Evolutionary conservation across 2,329 filamentous ascomycete genomes (phyloP).

Genomic region (Cordyceps farinosa): DNA sequence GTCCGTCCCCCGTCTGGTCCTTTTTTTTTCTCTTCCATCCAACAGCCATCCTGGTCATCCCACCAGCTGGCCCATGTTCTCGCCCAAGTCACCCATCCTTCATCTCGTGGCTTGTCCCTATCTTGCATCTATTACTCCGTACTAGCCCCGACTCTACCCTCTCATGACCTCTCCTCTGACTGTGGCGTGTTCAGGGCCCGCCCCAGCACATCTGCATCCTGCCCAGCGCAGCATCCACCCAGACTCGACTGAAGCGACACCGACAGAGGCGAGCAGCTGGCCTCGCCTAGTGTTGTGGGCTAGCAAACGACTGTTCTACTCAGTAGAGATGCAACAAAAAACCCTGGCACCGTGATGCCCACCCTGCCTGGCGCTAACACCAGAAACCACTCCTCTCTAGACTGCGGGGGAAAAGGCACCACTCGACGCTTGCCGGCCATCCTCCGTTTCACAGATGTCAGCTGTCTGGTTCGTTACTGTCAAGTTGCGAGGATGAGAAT

Average conservation of each 20-base stretch:
- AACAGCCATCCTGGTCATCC: background rate
- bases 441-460: background rate
- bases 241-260: background rate
- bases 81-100: background rate
- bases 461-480: too few relatives aligned
- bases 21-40: background rate
- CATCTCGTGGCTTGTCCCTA: slow-evolving; percentile 5
- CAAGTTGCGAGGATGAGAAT: too few relatives aligned
- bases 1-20: background rate
- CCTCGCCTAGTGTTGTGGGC: background rate
- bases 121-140: background rate
- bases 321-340: background rate
- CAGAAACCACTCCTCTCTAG: background rate
- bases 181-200: too few relatives aligned
- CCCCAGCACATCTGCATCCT: background rate
- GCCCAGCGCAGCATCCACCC: background rate
- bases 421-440: background rate
- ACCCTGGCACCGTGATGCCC: background rate
- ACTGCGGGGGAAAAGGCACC: background rate
- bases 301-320: background rate
- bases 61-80: background rate
- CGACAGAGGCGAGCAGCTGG: background rate
- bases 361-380: background rate
- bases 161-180: background rate
- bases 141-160: background rate